phyloP scores from a whole-genome alignment of 164 flowering plant species.

The Kingdonia uniflora region DNA sequence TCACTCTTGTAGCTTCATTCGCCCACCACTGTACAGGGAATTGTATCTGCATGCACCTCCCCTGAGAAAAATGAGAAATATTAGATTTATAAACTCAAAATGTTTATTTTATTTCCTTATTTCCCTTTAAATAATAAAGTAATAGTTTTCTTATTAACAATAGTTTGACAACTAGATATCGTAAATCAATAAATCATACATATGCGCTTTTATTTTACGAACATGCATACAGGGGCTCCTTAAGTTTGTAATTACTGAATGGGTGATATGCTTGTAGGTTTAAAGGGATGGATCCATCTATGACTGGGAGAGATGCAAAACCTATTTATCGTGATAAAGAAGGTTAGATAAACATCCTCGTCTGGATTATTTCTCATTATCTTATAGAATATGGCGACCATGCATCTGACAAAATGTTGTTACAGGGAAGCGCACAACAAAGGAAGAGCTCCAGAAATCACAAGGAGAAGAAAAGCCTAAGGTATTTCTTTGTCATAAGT shows the following conservation, averaged over 20 bases:
- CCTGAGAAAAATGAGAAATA: too few relatives aligned
- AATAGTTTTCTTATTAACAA: background rate
- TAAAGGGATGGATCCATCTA: conserved; percentile 60
- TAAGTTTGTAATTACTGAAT: too few relatives aligned
- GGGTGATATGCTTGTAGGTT: conserved; percentile 31
- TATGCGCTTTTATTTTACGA: too few relatives aligned
- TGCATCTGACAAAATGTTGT: background rate
- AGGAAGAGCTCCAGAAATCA: conserved; percentile 57
- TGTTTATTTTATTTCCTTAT: background rate
- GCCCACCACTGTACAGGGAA: too few relatives aligned
- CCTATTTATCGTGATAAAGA: conserved; percentile 69
- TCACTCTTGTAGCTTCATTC: too few relatives aligned
- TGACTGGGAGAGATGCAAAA: conserved; percentile 70
- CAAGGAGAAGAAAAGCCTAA: conserved; percentile 78
- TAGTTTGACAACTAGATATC: background rate
- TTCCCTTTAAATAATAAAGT: background rate
- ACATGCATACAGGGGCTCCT: too few relatives aligned
- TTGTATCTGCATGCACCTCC: too few relatives aligned
- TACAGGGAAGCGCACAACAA: conserved; percentile 71
- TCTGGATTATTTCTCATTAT: background rate
- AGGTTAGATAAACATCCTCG: conserved; percentile 26
- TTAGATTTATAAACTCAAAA: too few relatives aligned
- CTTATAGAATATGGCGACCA: background rate
- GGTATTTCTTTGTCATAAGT: conserved; percentile 32
- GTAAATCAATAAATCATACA: too few relatives aligned